Base-by-base conservation (phyloP, 176 grass and related monocot genomes). In the Dendrocalamus sinicus region DNA sequence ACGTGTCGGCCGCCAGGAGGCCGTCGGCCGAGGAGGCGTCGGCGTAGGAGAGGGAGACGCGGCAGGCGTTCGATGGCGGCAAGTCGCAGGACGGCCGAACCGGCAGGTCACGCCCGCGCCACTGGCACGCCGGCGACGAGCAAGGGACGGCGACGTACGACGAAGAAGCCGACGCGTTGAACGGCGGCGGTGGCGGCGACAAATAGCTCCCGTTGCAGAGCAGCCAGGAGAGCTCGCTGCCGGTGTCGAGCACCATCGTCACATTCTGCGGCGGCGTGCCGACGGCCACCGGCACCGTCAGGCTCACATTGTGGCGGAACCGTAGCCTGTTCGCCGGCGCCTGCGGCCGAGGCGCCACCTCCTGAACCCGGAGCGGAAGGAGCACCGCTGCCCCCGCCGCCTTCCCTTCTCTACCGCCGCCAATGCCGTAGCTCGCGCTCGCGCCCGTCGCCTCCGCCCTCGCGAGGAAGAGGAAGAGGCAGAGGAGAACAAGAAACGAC, bases 151-250 rank as follows among this genome's bases (percentile, higher is more conserved):
- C 75, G 57, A 32, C 43, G 78, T 94, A 97, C 24, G 90, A 78
- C 12, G 24, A 86, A 28, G 95, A 97, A 11, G 62, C 61, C 23
- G 59, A 20, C 30, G 81, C 59, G 8, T 92, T 83, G 86, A 97
- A 97, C 19, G 46, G 28, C 37, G 32, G 53, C 41, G 41, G 53
- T 6, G 41, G 41, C 12, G 26, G 7, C 12, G 41, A 26, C 24
- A 64, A 71, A 81, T n/a, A 9, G 72, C 13, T 92, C 73, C 70
- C 58, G 69, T 92, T 94, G 90, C 94, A 97, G 72, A 90, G 90
- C 24, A 94, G 80, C 94, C 92, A 97, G n/a, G 90, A 94, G 60
- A 97, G 86, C 89, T 97, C 92, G 83, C 92, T 97, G 74, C 95
- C 92, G 51, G 92, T 97, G 88, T 97, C 95, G 44, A 97, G 89